phyloP scores from a whole-genome alignment of 2,329 filamentous ascomycete species.

The Calonectria henricotiae region DNA sequence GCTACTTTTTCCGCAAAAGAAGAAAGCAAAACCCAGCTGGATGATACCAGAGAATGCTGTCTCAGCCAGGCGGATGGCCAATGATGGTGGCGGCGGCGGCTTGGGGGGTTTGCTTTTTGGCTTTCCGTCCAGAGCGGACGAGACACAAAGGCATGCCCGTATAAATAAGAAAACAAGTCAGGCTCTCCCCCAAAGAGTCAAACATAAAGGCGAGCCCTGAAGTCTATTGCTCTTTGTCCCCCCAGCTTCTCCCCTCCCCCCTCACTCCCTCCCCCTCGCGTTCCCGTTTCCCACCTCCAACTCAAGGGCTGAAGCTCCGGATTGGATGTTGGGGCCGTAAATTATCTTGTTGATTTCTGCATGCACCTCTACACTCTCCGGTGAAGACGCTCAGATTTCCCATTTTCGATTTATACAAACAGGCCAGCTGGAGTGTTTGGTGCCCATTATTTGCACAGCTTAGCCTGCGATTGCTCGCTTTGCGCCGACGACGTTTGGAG shows the following conservation, averaged over 20 bases:
- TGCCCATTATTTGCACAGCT: not conserved
- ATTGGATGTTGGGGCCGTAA: not conserved
- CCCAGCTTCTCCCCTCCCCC: not conserved
- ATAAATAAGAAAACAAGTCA: conserved; percentile 14
- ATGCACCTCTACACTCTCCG: not conserved
- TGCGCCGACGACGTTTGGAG: conserved; percentile 1
- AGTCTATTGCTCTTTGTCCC: not conserved
- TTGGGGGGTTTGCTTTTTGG: conserved; percentile 10
- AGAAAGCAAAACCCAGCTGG: not conserved
- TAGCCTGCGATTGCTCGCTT: not conserved
- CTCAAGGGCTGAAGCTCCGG: conserved; percentile 9
- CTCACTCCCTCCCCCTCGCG: not conserved
- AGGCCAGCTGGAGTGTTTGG: not conserved
- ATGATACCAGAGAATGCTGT: not conserved
- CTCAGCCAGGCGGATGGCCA: not conserved
- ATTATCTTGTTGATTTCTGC: conserved; percentile 4
- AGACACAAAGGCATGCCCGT: conserved; percentile 12
- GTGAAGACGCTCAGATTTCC: too few relatives aligned
- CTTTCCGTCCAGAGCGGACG: not conserved
- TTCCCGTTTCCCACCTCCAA: conserved; percentile 15
- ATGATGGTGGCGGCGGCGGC: not conserved
- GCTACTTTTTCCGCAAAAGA: not conserved
- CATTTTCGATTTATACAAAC: not conserved
- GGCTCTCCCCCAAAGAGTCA: not conserved
- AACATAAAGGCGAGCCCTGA: conserved; percentile 19